Conservation (phyloP, 2,329 filamentous ascomycete species). For the Bipolaris victoriae region DNA sequence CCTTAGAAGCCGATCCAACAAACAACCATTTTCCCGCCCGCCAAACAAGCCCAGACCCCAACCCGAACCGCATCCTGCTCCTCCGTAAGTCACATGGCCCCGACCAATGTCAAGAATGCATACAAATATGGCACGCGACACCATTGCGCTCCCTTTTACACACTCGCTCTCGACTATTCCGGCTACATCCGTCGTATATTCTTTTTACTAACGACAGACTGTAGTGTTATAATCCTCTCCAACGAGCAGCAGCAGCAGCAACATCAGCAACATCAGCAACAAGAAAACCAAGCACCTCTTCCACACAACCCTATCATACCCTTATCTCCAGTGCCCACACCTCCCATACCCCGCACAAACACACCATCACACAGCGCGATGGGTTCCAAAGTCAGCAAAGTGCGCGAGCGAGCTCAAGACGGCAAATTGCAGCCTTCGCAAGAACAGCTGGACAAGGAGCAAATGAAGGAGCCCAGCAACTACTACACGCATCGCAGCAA, state of each 20-base stretch:
- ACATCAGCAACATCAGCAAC: background rate
- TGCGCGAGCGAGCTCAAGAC: constrained; percentile 17
- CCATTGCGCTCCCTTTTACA: background rate
- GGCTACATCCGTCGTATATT: background rate
- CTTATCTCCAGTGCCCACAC: background rate
- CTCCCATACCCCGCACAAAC: background rate
- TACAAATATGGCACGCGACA: background rate
- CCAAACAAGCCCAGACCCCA: constrained; percentile 19
- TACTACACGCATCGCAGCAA: constrained; percentile 45
- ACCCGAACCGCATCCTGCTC: constrained; percentile 25
- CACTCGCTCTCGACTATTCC: background rate
- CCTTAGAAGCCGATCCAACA: constrained; percentile 10
- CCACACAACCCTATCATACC: background rate
- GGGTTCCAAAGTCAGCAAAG: constrained; percentile 41
- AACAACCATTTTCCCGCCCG: background rate
- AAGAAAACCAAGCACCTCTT: background rate
- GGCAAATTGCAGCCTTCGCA: constrained; percentile 36
- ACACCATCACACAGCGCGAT: constrained; percentile 18
- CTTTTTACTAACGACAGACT: background rate
- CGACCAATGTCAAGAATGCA: background rate
- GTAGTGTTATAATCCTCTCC: constrained; percentile 30
- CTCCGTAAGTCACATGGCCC: constrained; percentile 18
- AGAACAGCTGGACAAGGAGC: constrained; percentile 38
- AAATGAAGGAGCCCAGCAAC: constrained; percentile 45
- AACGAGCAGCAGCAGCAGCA: constrained; percentile 11